phyloP scores from a whole-genome alignment of 83 land plant species.

The Thuja plicata region DNA sequence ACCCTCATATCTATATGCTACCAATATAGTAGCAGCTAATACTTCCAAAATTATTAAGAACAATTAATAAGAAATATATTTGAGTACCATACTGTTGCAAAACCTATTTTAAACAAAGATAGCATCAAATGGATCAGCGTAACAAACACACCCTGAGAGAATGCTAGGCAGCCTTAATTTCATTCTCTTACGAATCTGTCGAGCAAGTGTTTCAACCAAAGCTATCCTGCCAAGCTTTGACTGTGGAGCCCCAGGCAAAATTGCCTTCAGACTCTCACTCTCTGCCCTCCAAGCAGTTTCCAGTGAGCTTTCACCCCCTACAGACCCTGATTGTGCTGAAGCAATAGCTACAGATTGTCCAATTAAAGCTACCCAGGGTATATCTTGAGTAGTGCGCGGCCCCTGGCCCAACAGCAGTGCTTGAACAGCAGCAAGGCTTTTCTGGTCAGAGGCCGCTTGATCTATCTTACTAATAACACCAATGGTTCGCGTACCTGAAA shows the following conservation, averaged over 20 bases:
- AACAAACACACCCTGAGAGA: slow-evolving; percentile 72
- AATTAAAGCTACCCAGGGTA: slow-evolving; percentile 97
- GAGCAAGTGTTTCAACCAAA: slow-evolving; percentile 83
- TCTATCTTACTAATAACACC: slow-evolving; percentile 98
- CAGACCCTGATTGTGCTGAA: slow-evolving; percentile 81
- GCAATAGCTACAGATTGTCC: slow-evolving; percentile 99
- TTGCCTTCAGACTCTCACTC: slow-evolving; percentile 81
- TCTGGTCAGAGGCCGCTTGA: slow-evolving; percentile 88
- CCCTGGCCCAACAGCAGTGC: slow-evolving; percentile 90
- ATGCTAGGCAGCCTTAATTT: slow-evolving; percentile 87
- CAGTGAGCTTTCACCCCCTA: slow-evolving; percentile 80
- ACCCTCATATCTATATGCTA: not conserved
- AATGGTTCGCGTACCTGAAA: slow-evolving; percentile 85
- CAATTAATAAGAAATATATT: not conserved
- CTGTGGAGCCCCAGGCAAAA: slow-evolving; percentile 80
- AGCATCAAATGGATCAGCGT: not conserved
- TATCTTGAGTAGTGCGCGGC: slow-evolving; percentile 72
- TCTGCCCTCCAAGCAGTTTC: slow-evolving; percentile 99
- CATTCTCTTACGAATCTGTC: slow-evolving; percentile 90
- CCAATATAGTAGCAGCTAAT: not conserved
- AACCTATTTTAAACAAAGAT: not conserved
- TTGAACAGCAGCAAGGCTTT: slow-evolving; percentile 91
- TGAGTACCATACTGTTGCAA: not conserved
- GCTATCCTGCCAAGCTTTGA: slow-evolving; percentile 93
- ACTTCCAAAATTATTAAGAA: not conserved